Conservation (phyloP, 2,329 filamentous ascomycete species). For the Diaporthe ilicicola region DNA sequence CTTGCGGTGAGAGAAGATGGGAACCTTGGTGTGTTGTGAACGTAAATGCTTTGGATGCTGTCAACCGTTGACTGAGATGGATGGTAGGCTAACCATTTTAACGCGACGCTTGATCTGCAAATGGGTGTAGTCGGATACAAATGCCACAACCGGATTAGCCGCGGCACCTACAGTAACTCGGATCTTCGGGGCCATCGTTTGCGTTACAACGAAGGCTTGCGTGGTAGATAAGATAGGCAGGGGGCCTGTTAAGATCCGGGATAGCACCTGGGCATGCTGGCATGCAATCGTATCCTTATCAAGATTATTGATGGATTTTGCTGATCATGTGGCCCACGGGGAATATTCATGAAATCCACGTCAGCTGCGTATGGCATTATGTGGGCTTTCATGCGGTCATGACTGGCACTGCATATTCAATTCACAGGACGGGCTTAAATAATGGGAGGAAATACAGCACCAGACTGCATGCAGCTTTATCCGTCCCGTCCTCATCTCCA, state of each 20-base stretch:
- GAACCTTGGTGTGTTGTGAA: not conserved
- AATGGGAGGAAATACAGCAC: not conserved
- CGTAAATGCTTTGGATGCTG: not conserved
- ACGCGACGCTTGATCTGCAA: not conserved
- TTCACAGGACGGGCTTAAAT: not conserved
- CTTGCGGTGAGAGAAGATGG: not conserved
- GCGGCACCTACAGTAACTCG: not conserved
- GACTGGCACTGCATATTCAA: not conserved
- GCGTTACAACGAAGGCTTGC: not conserved
- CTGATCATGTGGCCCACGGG: not conserved
- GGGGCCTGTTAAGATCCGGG: not conserved
- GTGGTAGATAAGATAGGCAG: slow-evolving; percentile 16
- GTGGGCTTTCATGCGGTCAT: not conserved
- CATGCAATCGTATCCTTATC: not conserved
- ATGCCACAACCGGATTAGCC: slow-evolving; percentile 1
- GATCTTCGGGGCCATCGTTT: not conserved
- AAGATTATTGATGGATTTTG: not conserved
- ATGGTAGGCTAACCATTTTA: not conserved
- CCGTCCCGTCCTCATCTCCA: not conserved
- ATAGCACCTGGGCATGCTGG: too few relatives aligned
- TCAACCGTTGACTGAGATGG: not conserved
- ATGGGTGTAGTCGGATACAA: not conserved
- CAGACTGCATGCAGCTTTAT: not conserved
- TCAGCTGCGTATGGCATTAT: not conserved
- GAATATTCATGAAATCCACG: too few relatives aligned